Evolutionary conservation across 2,329 filamentous ascomycete species (phyloP).

Genomic region (Camillea tinctor): DNA sequence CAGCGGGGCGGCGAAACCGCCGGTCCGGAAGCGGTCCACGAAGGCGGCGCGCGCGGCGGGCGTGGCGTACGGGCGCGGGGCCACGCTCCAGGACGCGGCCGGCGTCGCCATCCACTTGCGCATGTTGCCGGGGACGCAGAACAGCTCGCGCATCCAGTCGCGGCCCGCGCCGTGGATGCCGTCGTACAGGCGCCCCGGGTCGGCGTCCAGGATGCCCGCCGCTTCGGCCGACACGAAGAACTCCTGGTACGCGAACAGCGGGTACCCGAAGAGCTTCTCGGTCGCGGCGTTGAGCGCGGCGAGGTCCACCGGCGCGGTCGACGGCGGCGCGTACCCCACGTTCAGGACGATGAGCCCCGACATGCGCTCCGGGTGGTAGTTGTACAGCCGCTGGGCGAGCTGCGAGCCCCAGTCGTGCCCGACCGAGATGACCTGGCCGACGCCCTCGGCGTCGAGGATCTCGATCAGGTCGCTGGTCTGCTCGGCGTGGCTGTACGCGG

Average conservation of each 20-base stretch:
- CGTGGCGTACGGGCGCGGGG: slow-evolving; percentile 35
- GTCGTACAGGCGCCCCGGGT: slow-evolving; percentile 6
- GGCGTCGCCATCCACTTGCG: slow-evolving; percentile 18
- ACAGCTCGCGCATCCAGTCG: slow-evolving; percentile 4
- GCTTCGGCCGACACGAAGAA: slow-evolving; percentile 6
- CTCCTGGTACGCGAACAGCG: slow-evolving; percentile 5
- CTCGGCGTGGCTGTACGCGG: slow-evolving; percentile 36
- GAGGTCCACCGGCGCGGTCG: slow-evolving; percentile 2
- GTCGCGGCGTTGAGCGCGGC: neutral
- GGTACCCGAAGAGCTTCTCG: slow-evolving; percentile 5
- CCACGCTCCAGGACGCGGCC: slow-evolving; percentile 17
- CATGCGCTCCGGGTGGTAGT: slow-evolving; percentile 40
- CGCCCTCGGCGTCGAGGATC: slow-evolving; percentile 39
- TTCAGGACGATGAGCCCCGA: slow-evolving; percentile 42
- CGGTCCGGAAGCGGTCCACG: slow-evolving; percentile 32
- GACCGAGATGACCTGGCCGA: slow-evolving; percentile 38
- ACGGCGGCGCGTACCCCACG: slow-evolving; percentile 40
- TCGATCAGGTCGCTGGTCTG: slow-evolving; percentile 39
- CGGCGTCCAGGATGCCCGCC: neutral
- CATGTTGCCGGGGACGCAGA: slow-evolving; percentile 4
- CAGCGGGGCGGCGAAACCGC: slow-evolving; percentile 35
- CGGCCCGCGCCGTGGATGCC: slow-evolving; percentile 1
- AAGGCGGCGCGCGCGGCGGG: slow-evolving; percentile 20
- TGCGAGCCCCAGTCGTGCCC: slow-evolving; percentile 51
- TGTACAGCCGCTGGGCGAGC: slow-evolving; percentile 40